Percentiles rank a stretch among this genome's conserved stretches.
Conservation (phyloP, 106 monocot species). For the Ottelia alismoides region DNA sequence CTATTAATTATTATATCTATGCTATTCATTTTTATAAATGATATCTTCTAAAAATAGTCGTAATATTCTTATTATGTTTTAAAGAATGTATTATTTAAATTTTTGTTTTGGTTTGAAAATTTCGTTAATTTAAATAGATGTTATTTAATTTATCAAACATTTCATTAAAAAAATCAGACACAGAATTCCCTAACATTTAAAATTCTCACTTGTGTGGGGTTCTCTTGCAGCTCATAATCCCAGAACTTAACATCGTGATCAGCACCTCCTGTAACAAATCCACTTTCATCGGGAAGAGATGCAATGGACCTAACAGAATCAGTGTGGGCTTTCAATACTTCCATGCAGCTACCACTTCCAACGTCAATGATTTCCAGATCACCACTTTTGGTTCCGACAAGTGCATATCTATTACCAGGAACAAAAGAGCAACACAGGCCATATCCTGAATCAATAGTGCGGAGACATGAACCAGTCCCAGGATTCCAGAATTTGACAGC, state of each 20-base stretch:
- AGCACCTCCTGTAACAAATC: constrained; percentile 79
- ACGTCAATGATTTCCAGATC: constrained; percentile 80
- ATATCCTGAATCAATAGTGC: constrained; percentile 81
- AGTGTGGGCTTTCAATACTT: constrained; percentile 65
- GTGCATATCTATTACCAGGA: constrained; percentile 58
- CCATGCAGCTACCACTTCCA: constrained; percentile 64
- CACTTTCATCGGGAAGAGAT: constrained; percentile 47
- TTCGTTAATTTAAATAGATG: neutral
- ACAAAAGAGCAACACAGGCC: constrained; percentile 78
- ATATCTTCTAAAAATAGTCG: neutral
- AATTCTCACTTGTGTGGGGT: constrained; percentile 45
- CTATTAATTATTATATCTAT: too few relatives aligned
- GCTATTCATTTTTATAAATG: neutral
- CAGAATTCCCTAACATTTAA: too few relatives aligned
- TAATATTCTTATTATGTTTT: neutral
- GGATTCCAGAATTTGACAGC: constrained; percentile 95
- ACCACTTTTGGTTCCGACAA: constrained; percentile 86
- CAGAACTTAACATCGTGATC: constrained; percentile 92
- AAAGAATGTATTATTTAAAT: neutral
- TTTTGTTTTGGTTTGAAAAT: neutral
- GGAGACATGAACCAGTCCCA: constrained; percentile 68
- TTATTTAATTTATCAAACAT: neutral
- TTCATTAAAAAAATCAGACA: neutral
- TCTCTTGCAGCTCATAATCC: constrained; percentile 64
- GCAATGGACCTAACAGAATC: constrained; percentile 53